Evolutionary conservation across 2,329 filamentous ascomycete species (phyloP).

Genomic region (Sporothrix pseudoabietina): DNA sequence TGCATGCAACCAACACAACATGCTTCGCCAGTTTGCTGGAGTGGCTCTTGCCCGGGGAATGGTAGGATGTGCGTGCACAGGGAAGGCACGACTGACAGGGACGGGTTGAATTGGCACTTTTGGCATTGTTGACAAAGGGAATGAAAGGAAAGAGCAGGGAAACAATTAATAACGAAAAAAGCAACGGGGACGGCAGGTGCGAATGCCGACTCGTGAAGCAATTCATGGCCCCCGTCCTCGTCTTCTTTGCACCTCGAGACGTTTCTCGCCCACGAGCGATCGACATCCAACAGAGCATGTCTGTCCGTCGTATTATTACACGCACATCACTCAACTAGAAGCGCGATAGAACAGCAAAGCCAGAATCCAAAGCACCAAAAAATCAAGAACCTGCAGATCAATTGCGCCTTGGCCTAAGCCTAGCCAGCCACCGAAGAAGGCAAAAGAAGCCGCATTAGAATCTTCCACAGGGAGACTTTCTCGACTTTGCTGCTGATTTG

Average conservation of each 20-base stretch:
- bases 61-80: conserved; percentile 13
- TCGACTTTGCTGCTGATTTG: background rate
- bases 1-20: background rate
- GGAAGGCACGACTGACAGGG: conserved; percentile 10
- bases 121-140: background rate
- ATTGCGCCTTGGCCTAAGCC: conserved; percentile 21
- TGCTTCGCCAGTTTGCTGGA: background rate
- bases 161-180: background rate
- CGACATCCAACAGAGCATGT: background rate
- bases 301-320: background rate
- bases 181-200: background rate
- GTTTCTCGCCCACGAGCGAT: background rate
- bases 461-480: background rate
- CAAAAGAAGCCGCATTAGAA: conserved; percentile 4
- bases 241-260: background rate
- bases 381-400: conserved; percentile 14
- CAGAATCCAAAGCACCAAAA: background rate
- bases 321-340: background rate
- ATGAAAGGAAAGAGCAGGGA: background rate
- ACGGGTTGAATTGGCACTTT: background rate
- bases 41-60: background rate
- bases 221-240: background rate
- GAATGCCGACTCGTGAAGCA: background rate
- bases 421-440: conserved; percentile 24
- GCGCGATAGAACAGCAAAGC: background rate